Evolutionary conservation across 164 flowering plant species (phyloP), one percentile per base, ranked within the genome.

Genomic region (Kalanchoe fedtschenkoi): DNA sequence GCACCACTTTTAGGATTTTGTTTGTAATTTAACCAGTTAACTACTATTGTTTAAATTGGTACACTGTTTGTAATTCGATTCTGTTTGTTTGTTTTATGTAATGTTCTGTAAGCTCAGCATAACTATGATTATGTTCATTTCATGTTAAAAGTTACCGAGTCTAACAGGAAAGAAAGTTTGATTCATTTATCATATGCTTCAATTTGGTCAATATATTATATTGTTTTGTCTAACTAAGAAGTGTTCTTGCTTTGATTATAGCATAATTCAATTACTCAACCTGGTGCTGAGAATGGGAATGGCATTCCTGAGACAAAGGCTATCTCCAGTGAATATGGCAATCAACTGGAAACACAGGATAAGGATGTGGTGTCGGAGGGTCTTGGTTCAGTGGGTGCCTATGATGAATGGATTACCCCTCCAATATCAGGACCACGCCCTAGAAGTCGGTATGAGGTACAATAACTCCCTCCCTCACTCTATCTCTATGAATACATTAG

Each of bases 281-380:
- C 81, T 17, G 69, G 72, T 30, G 64, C 64, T 46, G 81, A 81
- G 66, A 91, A 95, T 79, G 96, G 96, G 62, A 76, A 71, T 64
- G 62, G 76, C 65, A 66, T 35, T 61, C 78, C 84, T 14, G 91
- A 91, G 80, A 74, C 83, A 35, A 86, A 91, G 73, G 78, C 74
- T 47, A 71, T 87, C 59, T 66, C 89, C 43, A 63, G 78, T 60
- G 97, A 84, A 75, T 89, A 86, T 78, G 95, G 88, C 7, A 80
- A 32, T 54, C 11, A 68, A 32, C 33, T 73, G 38, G 97, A 88
- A 77, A 68, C 85, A 60, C 86, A 83, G 74, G 96, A 91, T 77
- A 86, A 89, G 69, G 96, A 83, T 84, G 91, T 89, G 69, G 84
- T 87, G 53, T 74, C 72, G 51, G 97, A 87, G 68, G 90, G 83